These are phyloP conservation scores for Aphanomyces euteiches DNA, from an alignment of 352 stramenopile genomes.

Conservation along the genomic window DNA sequence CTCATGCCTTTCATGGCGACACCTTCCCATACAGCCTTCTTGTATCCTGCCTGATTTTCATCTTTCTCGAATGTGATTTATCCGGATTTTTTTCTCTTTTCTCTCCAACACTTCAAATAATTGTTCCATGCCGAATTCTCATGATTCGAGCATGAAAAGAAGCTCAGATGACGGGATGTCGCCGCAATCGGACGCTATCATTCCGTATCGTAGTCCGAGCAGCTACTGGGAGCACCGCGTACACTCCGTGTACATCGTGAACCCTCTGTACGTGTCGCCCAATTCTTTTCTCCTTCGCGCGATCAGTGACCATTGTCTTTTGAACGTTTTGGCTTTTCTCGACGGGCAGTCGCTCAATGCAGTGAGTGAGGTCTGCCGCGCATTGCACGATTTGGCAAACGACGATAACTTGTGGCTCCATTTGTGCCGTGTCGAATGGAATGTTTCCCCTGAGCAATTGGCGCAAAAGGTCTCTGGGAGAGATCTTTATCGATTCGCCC, in stretches of 20 bases:
- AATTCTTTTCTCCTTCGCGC: neutral
- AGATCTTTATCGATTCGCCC: constrained; percentile 71
- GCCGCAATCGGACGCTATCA: neutral
- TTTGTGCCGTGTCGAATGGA: constrained; percentile 64
- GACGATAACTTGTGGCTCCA: constrained; percentile 65
- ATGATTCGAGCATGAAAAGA: too few species aligned
- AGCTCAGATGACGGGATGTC: too few species aligned
- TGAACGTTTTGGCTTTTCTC: constrained; percentile 55
- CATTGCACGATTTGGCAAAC: constrained; percentile 47
- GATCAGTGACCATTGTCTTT: constrained; percentile 8
- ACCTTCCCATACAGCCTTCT: neutral
- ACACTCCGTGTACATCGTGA: neutral
- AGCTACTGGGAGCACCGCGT: neutral
- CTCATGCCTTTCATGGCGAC: neutral
- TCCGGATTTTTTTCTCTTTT: too few species aligned
- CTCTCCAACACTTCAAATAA: too few species aligned
- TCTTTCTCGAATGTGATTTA: too few species aligned
- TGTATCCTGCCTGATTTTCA: neutral
- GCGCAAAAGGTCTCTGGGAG: constrained; percentile 52
- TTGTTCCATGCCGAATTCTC: too few species aligned
- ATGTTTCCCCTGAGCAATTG: constrained; percentile 71
- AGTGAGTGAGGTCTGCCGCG: constrained; percentile 53
- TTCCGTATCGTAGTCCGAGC: neutral
- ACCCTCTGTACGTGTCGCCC: neutral
- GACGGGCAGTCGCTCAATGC: constrained; percentile 63